Evolutionary conservation across 148 eudicot genomes (phyloP).

Genomic region (Rhododendron ovatum): DNA sequence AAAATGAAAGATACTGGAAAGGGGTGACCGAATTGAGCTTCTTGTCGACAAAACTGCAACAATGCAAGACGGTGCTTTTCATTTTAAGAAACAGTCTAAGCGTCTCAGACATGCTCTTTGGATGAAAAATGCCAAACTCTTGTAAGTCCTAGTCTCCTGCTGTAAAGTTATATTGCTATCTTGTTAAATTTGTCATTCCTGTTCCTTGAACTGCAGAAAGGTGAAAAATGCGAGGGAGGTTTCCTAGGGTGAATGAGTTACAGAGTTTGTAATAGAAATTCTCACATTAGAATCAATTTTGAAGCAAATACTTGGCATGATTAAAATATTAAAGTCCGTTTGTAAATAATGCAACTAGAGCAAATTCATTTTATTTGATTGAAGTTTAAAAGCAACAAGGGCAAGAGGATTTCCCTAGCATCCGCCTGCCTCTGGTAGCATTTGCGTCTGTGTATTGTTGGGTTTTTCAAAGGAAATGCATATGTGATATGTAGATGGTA

Average conservation of each 20-base stretch:
- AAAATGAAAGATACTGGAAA: constrained; percentile 44
- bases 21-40: constrained; percentile 96
- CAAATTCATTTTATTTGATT: not conserved
- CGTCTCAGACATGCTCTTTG: constrained; percentile 93
- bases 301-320: not conserved
- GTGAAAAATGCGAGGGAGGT: not conserved
- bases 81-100: constrained; percentile 95
- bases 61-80: constrained; percentile 96
- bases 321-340: not conserved
- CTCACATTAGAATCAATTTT: not conserved
- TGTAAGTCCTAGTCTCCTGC: constrained; percentile 42
- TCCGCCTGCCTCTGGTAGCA: not conserved
- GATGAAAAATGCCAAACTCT: constrained; percentile 94
- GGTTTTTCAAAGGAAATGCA: not conserved
- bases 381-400: not conserved
- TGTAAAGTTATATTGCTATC: not conserved
- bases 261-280: not conserved
- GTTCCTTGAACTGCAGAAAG: not conserved
- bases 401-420: no score
- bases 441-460: not conserved
- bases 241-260: not conserved
- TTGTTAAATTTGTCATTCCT: not conserved
- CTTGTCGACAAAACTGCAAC: constrained; percentile 97
- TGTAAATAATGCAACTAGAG: not conserved
- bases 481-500: not conserved